Evolutionary conservation across 163 green algal genomes (phyloP).

Genomic region (Chlamydomonas reinhardtii): DNA sequence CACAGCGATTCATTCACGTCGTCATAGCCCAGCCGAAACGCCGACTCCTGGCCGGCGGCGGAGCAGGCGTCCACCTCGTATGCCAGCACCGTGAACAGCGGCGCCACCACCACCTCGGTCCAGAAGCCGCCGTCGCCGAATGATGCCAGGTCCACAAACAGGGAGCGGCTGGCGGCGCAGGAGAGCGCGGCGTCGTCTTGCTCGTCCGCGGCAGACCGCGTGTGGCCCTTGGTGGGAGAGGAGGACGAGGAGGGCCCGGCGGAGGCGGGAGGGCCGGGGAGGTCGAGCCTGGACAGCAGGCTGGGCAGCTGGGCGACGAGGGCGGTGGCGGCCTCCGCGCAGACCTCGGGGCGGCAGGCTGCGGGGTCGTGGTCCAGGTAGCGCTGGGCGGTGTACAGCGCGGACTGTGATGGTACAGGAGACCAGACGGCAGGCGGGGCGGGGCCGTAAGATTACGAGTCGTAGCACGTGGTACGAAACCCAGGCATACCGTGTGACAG

Average conservation of each 20-base stretch:
- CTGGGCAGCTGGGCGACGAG: not conserved
- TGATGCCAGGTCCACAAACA: constrained; percentile 66
- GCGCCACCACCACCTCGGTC: constrained; percentile 61
- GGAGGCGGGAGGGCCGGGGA: not conserved
- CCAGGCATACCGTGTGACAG: no score
- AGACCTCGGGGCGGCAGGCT: not conserved
- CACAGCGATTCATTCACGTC: constrained; percentile 76
- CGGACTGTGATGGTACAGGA: no score
- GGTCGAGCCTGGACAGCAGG: not conserved
- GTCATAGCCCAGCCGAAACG: constrained; percentile 70
- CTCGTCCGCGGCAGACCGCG: no score
- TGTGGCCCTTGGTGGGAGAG: no score
- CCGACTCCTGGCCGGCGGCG: constrained; percentile 59
- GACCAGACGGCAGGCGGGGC: no score
- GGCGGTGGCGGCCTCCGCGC: not conserved
- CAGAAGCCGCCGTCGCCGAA: constrained; percentile 73
- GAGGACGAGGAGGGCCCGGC: not conserved
- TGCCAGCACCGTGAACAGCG: constrained; percentile 31
- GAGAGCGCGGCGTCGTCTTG: not conserved
- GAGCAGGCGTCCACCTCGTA: constrained; percentile 66
- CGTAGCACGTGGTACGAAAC: no score
- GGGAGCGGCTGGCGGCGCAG: constrained; percentile 17
- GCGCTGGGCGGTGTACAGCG: no score
- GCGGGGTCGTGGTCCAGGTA: constrained; percentile 4
- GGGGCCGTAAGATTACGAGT: no score